These are phyloP conservation scores for Phytophthora sp. DNA, from an alignment of 352 stramenopile species.

Conservation along the genomic window DNA sequence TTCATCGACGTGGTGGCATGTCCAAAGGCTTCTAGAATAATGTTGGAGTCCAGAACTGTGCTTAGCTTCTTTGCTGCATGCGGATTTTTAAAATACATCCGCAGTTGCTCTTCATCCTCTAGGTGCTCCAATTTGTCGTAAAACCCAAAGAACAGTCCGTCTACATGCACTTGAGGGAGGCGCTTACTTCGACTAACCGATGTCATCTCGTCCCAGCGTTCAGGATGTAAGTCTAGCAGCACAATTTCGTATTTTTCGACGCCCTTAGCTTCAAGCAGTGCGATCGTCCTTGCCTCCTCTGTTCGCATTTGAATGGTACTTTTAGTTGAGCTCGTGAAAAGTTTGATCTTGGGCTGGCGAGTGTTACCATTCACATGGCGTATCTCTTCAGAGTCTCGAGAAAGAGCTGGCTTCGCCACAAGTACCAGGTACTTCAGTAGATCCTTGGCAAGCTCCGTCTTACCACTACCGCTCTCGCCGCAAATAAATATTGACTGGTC, in stretches of 20 bases:
- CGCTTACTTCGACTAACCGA: slow-evolving; percentile 70
- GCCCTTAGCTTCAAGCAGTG: slow-evolving; percentile 75
- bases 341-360: slow-evolving; percentile 48
- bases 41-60: slow-evolving; percentile 68
- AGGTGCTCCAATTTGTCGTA: slow-evolving; percentile 82
- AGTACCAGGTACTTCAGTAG: slow-evolving; percentile 81
- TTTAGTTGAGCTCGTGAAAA: slow-evolving; percentile 86
- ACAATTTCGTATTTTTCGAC: slow-evolving; percentile 73
- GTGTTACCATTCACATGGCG: neutral
- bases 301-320: slow-evolving; percentile 86
- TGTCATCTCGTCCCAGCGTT: slow-evolving; percentile 75
- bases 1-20: slow-evolving; percentile 73
- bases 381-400: neutral
- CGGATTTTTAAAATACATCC: slow-evolving; percentile 81
- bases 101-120: slow-evolving; percentile 80
- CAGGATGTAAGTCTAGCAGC: slow-evolving; percentile 65
- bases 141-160: slow-evolving; percentile 77
- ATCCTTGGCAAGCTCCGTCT: slow-evolving; percentile 81
- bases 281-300: slow-evolving; percentile 74
- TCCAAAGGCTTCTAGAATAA: slow-evolving; percentile 80
- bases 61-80: slow-evolving; percentile 65
- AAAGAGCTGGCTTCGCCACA: slow-evolving; percentile 50
- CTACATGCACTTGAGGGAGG: slow-evolving; percentile 77
- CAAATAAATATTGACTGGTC: slow-evolving; percentile 53
- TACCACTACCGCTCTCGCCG: slow-evolving; percentile 76